These are phyloP conservation scores for Aureobasidium namibiae DNA, from an alignment of 2,329 filamentous ascomycete genomes.

Conservation along the genomic window DNA sequence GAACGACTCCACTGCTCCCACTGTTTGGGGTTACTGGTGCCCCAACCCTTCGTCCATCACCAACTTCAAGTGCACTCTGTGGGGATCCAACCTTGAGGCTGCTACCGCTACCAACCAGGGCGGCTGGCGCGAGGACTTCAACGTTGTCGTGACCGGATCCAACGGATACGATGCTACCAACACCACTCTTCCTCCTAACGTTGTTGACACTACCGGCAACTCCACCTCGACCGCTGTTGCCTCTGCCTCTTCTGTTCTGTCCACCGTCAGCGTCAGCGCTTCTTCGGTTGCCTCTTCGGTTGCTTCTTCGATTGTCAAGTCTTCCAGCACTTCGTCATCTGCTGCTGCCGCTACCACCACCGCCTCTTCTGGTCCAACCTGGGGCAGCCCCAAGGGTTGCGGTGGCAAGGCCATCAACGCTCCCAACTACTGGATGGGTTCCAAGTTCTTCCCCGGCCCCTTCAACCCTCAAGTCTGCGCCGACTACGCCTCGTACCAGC, in stretches of 20 bases:
- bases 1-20: constrained; percentile 15
- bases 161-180: constrained; percentile 18
- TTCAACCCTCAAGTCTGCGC: constrained; percentile 21
- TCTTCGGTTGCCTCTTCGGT: neutral
- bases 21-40: constrained; percentile 19
- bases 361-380: constrained; percentile 14
- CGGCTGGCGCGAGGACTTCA: constrained; percentile 15
- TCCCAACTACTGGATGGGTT: constrained; percentile 16
- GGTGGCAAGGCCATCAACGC: constrained; percentile 16
- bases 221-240: constrained; percentile 2
- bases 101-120: constrained; percentile 15
- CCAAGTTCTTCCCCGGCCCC: constrained; percentile 22
- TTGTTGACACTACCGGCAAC: constrained; percentile 5
- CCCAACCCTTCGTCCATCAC: constrained; percentile 22
- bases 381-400: constrained; percentile 22
- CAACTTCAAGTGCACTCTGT: constrained; percentile 27
- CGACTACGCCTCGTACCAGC: constrained; percentile 20
- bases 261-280: too few relatives aligned
- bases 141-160: constrained; percentile 15
- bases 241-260: neutral
- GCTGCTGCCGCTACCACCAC: neutral
- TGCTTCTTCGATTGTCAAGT: neutral
- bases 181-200: constrained; percentile 6
- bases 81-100: constrained; percentile 20
- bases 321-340: neutral